Evolutionary conservation across 306 rosid species (phyloP).

Genomic region (Nissolia schottii): DNA sequence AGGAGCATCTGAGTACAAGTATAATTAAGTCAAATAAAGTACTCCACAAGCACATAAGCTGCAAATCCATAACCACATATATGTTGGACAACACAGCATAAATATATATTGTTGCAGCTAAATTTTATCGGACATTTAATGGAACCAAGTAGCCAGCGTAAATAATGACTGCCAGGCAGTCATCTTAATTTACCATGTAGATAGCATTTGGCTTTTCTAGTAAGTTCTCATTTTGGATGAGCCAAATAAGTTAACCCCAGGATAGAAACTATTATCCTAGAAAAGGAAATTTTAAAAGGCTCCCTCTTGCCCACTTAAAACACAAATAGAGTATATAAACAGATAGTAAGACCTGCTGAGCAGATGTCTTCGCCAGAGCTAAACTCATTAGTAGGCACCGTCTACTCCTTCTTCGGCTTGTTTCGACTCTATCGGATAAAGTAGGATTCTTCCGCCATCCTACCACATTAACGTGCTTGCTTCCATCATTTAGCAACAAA

Average conservation of each 20-base stretch:
- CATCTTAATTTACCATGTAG: background rate
- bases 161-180: background rate
- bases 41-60: background rate
- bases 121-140: constrained; percentile 2
- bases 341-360: constrained; percentile 60
- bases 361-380: constrained; percentile 91
- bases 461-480: constrained; percentile 87
- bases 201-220: constrained; percentile 2
- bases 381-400: constrained; percentile 94
- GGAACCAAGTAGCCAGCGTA: background rate
- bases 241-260: background rate
- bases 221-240: constrained; percentile 2
- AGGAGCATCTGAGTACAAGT: background rate
- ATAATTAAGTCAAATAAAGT: background rate
- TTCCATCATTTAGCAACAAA: constrained; percentile 93
- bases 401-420: constrained; percentile 92
- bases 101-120: background rate
- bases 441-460: constrained; percentile 90
- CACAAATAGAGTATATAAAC: background rate
- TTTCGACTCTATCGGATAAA: constrained; percentile 85
- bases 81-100: background rate
- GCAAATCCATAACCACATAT: constrained; percentile 21
- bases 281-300: constrained; percentile 7
- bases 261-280: constrained; percentile 16
- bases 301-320: background rate